These are phyloP conservation scores for Mycena epipterygia DNA, from an alignment of 768 basidiomycete species.

Conservation along the genomic window DNA sequence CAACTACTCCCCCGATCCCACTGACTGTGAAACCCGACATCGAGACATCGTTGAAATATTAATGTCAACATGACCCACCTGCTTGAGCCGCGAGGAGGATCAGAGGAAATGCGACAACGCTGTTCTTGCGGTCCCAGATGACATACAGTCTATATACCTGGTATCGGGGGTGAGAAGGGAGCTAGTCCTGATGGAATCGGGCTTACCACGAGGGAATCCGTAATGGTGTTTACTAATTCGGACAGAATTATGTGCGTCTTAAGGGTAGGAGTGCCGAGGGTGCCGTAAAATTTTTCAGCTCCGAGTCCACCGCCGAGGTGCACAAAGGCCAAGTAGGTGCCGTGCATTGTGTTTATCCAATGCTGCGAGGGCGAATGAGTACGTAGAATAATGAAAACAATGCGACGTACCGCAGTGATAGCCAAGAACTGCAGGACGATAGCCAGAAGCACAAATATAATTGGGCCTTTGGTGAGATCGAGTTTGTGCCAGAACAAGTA, in stretches of 20 bases:
- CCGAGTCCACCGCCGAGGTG: too few relatives aligned
- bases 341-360: slow-evolving; percentile 2
- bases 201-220: slow-evolving; percentile 5
- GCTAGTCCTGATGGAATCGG: not conserved
- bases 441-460: too few relatives aligned
- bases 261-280: too few relatives aligned
- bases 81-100: not conserved
- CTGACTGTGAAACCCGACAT: not conserved
- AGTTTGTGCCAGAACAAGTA: not conserved
- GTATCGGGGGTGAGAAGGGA: not conserved
- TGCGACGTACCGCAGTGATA: not conserved
- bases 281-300: too few relatives aligned
- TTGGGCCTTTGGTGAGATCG: not conserved
- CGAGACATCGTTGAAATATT: not conserved
- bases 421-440: not conserved
- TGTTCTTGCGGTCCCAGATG: not conserved
- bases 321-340: not conserved
- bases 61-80: not conserved
- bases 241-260: too few relatives aligned
- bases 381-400: not conserved
- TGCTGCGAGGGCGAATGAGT: slow-evolving; percentile 3
- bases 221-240: slow-evolving; percentile 1
- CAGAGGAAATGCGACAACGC: too few relatives aligned
- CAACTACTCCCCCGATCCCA: too few relatives aligned
- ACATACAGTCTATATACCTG: slow-evolving; percentile 2